Evolutionary conservation across 495 filamentous ascomycete genomes (phyloP).

Genomic region (Thozetella sp.): DNA sequence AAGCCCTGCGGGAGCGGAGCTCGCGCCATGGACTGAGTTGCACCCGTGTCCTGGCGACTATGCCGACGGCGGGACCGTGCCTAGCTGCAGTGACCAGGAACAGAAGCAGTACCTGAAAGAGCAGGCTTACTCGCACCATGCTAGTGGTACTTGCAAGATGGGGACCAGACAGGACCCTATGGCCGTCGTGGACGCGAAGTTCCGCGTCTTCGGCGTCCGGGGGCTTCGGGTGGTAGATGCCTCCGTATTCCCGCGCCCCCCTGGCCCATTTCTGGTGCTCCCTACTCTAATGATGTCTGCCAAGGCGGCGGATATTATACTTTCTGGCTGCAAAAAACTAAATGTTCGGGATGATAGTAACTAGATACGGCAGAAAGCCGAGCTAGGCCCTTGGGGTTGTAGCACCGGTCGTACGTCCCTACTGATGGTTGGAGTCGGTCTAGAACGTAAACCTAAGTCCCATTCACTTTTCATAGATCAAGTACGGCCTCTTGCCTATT

Average conservation of each 20-base stretch:
- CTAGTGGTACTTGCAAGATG: constrained; percentile 53
- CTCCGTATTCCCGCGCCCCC: constrained; percentile 54
- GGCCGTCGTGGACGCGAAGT: constrained; percentile 49
- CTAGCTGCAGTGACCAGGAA: constrained; percentile 16
- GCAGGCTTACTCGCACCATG: constrained; percentile 45
- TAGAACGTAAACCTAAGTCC: too few species aligned
- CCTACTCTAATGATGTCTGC: constrained; percentile 60
- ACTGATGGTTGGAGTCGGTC: too few species aligned
- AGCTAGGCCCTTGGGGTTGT: too few species aligned
- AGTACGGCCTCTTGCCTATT: too few species aligned
- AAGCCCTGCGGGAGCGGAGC: constrained; percentile 17
- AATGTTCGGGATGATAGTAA: too few species aligned
- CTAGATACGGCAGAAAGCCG: too few species aligned
- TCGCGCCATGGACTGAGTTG: constrained; percentile 20
- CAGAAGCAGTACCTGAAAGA: constrained; percentile 29
- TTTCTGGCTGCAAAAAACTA: too few species aligned
- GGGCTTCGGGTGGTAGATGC: constrained; percentile 36
- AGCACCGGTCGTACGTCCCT: too few species aligned
- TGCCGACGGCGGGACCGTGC: neutral
- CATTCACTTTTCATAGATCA: too few species aligned
- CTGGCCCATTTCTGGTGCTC: constrained; percentile 57
- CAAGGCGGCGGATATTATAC: constrained; percentile 55
- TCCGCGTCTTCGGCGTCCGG: constrained; percentile 47
- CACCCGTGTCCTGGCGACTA: constrained; percentile 15
- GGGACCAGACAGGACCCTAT: constrained; percentile 38